Conservation (phyloP, 345 rosid genomes). For the Combretum micranthum region DNA sequence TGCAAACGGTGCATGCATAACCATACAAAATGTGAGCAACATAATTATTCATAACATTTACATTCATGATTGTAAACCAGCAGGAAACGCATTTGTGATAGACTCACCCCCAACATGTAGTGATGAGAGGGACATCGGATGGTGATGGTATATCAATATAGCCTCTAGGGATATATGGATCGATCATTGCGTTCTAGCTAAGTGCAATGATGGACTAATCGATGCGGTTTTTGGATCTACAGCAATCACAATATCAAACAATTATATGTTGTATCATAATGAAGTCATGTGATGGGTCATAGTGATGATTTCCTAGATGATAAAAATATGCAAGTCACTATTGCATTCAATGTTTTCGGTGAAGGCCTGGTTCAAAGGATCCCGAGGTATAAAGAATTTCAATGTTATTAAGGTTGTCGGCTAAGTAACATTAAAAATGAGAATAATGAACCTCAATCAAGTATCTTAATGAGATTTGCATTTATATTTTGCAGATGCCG, state of each 20-base stretch:
- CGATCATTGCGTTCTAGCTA: constrained; percentile 59
- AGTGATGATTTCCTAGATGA: constrained; percentile 50
- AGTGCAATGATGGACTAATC: constrained; percentile 55
- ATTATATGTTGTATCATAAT: constrained; percentile 53
- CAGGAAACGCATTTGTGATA: constrained; percentile 23
- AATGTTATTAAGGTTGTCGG: background rate
- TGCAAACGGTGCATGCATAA: constrained; percentile 48
- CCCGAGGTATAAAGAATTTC: constrained; percentile 39
- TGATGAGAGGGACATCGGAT: constrained; percentile 36
- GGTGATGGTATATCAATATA: constrained; percentile 67
- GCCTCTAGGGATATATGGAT: constrained; percentile 50
- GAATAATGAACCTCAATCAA: no score
- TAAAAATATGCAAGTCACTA: constrained; percentile 54
- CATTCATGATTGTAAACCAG: constrained; percentile 46
- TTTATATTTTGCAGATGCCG: constrained; percentile 37
- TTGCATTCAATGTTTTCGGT: constrained; percentile 66
- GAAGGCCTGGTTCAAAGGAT: constrained; percentile 63
- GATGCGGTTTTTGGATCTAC: constrained; percentile 57
- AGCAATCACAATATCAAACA: constrained; percentile 58
- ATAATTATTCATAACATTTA: constrained; percentile 52
- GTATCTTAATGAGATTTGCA: background rate
- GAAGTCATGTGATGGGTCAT: constrained; percentile 74
- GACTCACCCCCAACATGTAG: constrained; percentile 18
- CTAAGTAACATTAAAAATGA: no score
- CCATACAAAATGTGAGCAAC: constrained; percentile 44